Evolutionary conservation across 2,329 filamentous ascomycete genomes (phyloP), one percentile per base, ranked within the genome.

Genomic region (Colletotrichum falcatum): DNA sequence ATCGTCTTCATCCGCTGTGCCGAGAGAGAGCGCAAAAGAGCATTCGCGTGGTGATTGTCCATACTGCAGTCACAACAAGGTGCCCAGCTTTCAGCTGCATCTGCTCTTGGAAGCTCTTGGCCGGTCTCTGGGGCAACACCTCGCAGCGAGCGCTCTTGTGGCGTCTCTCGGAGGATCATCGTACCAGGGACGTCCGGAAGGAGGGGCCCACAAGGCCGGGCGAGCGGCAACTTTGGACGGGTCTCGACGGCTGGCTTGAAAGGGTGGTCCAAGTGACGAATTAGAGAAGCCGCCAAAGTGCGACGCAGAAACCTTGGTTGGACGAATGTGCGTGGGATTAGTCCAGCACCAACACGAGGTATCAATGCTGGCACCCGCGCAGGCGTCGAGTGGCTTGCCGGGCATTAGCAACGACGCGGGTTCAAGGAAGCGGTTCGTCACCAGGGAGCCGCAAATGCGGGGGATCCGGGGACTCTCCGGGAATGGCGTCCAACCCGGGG

Each of bases 401-500:
- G 23, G 9, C 8, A 23, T 35, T 14, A 12, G 28, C 28, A n/a
- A 7, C 46, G 28, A 20, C 33, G 48, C 44, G 46, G 46, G 16
- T 26, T 8, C 30, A 61, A 28, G 46, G 33, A 53, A 39, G 35
- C 28, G 28, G 5, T 12, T 12, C 9, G 18, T 42, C 18, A 2
- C 5, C 8, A 42, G 23, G 44, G 33, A 51, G 59, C 33, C 59
- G 59, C 46, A 51, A 37, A 39, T 33, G 46, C 46, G 46, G 33
- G 58, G 59, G 59, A 42, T 30, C 59, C 59, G 23, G 46, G 46
- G 46, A 53, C 33, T 46, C 33, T 30, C 16, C 16, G 33, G 33
- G 11, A 37, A 5, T 46, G 58, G 42, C 42, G n/a, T 56, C 54
- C 54, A 56, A 39, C 37, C 37, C 55, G 23, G 56, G 26, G 16